Base-by-base conservation (phyloP, 139 green algal genomes). In the Marvania coccoides region DNA sequence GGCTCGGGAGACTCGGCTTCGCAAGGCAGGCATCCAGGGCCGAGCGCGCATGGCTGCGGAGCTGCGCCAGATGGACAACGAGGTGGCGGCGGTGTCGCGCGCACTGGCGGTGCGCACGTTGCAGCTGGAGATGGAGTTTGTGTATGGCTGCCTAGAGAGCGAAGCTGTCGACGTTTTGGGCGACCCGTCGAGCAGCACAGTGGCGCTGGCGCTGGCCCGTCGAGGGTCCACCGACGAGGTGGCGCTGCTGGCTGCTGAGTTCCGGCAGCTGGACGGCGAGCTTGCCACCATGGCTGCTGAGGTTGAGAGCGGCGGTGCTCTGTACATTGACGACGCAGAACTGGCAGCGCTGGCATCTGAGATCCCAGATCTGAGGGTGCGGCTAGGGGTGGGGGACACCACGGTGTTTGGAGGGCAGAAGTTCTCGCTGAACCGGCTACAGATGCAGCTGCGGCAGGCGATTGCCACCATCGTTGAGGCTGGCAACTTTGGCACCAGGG, bases 101-200 rank as follows among this genome's bases (percentile, higher is more conserved):
- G 61, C 48, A 9, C 70, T 81, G 34, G 65, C 60, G 53, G 63
- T 85, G 23, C 73, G 82, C 45, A 95, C 84, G 15, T 75, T 98
- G 58, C 83, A 95, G 74, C 75, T 97, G 35, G 86, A 97, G 76
- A 90, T 97, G 90, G 90, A 95, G 71, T 87, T 85, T 24, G 81
- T 97, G 14, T 93, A 88, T 38, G 54, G 58, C 3, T 70, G 58
- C 12, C 63, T 98, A 45, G 93, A 98, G 77, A 83, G 91, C 1
- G 93, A 98, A 76, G 83, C 87, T 0, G 63, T 96, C 36, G 84
- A 95, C 47, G 61, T 96, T 1, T 40, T 67, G 33, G 67, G 61
- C 31, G 80, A 67, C 14, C 26, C 26, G 19, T 19, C 30, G 30
- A 15, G 54, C 29, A 34, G 54, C 19, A 36, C 26, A 37, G 35